Percentiles rank a stretch among this genome's conserved stretches.
These are phyloP conservation scores for Nectriaceae sp. DNA, from an alignment of 2,329 filamentous ascomycete species.

Conservation along the genomic window DNA sequence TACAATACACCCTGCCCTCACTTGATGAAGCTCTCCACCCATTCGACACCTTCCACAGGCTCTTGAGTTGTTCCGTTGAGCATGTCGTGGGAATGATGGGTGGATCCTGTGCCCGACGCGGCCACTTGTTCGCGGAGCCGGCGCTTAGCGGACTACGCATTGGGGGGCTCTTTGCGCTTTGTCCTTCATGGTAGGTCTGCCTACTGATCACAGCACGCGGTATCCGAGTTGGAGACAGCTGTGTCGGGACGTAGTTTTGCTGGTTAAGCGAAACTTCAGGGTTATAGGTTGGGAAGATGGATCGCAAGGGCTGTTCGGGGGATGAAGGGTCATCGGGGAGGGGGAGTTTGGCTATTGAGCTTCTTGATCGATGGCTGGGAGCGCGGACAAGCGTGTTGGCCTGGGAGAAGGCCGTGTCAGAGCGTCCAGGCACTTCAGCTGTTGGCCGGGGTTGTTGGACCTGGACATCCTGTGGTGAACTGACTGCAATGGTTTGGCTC, in stretches of 20 bases:
- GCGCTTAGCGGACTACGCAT: conserved; percentile 23
- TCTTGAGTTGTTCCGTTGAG: conserved; percentile 62
- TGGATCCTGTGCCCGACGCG: conserved; percentile 41
- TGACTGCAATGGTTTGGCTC: conserved; percentile 25
- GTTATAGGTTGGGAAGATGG: conserved; percentile 78
- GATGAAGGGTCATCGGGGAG: conserved; percentile 36
- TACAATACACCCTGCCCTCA: conserved; percentile 61
- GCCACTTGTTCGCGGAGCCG: conserved; percentile 14
- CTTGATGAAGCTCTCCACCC: conserved; percentile 65
- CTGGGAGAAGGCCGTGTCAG: conserved; percentile 54
- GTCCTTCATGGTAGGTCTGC: conserved; percentile 52
- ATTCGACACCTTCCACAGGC: conserved; percentile 69
- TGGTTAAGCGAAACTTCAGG: conserved; percentile 64
- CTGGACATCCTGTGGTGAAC: conserved; percentile 23
- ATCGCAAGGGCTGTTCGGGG: conserved; percentile 51
- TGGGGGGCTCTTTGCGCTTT: conserved; percentile 14
- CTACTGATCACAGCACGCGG: conserved; percentile 67
- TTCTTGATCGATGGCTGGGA: conserved; percentile 52
- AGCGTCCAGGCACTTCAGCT: conserved; percentile 46
- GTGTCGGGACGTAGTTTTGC: conserved; percentile 71
- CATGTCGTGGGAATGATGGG: conserved; percentile 51
- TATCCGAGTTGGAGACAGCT: conserved; percentile 63
- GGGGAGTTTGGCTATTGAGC: conserved; percentile 59
- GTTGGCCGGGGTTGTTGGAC: conserved; percentile 44
- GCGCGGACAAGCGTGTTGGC: conserved; percentile 51